These are phyloP conservation scores for Neopestalotiopsis rosae DNA, from an alignment of 2,329 filamentous ascomycete species.

Conservation along the genomic window DNA sequence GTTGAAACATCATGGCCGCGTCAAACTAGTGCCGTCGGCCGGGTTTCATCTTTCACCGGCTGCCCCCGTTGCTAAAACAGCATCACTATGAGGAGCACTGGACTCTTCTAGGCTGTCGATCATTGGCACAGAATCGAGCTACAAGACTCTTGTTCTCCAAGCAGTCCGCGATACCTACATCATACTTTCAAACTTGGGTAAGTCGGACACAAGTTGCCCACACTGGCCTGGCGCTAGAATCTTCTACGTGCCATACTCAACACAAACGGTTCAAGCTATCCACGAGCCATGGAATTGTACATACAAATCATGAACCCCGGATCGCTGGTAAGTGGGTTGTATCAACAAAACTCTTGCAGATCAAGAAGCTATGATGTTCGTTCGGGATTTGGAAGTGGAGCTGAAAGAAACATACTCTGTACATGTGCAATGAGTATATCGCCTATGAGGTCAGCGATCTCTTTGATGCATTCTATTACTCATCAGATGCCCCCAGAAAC, in stretches of 20 bases:
- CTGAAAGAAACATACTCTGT: not conserved
- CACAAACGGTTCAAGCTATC: not conserved
- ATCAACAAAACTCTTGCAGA: not conserved
- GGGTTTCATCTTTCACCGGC: constrained; percentile 6
- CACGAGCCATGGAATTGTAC: not conserved
- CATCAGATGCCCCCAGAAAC: not conserved
- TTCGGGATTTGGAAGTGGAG: not conserved
- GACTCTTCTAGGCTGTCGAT: not conserved
- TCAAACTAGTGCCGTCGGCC: constrained; percentile 11
- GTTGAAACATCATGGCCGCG: constrained; percentile 7
- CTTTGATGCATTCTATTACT: no score
- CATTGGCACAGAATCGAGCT: not conserved
- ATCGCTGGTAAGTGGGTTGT: not conserved
- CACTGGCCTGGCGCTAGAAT: not conserved
- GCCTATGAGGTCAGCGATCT: no score
- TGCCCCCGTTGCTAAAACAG: not conserved
- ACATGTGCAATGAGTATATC: no score
- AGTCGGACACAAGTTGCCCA: no score
- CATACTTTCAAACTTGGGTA: no score
- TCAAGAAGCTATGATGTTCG: not conserved
- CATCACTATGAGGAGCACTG: not conserved
- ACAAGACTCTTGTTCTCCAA: not conserved
- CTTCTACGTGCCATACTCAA: not conserved
- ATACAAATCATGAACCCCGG: not conserved
- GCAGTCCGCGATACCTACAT: not conserved